Percentiles rank a stretch among this genome's conserved stretches.
These are phyloP conservation scores for Fusarium sterilihyphosum DNA, from an alignment of 2,329 filamentous ascomycete genomes.

Conservation along the genomic window DNA sequence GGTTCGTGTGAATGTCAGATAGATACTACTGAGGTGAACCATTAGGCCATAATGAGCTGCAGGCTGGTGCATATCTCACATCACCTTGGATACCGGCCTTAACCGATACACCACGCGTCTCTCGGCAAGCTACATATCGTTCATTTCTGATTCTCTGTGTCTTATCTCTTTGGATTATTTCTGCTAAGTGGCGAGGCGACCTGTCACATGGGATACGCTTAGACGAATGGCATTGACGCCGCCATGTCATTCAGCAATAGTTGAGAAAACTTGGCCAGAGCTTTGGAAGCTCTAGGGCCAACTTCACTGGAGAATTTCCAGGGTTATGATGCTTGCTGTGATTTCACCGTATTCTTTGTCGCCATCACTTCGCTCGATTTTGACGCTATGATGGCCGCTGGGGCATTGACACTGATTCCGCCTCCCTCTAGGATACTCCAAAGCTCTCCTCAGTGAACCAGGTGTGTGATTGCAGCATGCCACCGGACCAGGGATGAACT, in stretches of 20 bases:
- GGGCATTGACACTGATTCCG: background rate
- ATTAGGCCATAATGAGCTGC: background rate
- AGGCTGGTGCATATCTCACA: background rate
- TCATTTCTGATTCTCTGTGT: background rate
- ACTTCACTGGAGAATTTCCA: background rate
- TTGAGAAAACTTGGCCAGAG: background rate
- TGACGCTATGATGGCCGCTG: background rate
- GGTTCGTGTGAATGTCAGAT: background rate
- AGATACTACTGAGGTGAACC: background rate
- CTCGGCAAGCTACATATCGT: constrained; percentile 8
- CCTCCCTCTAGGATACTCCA: background rate
- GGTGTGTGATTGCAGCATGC: constrained; percentile 15
- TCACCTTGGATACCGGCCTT: background rate
- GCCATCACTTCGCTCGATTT: background rate
- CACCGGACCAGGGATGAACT: constrained; percentile 18
- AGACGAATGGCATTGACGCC: background rate
- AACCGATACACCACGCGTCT: constrained; percentile 6
- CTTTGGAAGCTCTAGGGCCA: background rate
- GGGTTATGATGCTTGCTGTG: background rate
- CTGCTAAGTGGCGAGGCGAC: constrained; percentile 28
- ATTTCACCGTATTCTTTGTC: background rate
- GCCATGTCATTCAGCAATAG: background rate
- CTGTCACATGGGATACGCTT: constrained; percentile 9
- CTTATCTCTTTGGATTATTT: background rate
- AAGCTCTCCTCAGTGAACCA: background rate